Conservation (phyloP, 1,139 yeast species). For the Diutina ranongensis region DNA sequence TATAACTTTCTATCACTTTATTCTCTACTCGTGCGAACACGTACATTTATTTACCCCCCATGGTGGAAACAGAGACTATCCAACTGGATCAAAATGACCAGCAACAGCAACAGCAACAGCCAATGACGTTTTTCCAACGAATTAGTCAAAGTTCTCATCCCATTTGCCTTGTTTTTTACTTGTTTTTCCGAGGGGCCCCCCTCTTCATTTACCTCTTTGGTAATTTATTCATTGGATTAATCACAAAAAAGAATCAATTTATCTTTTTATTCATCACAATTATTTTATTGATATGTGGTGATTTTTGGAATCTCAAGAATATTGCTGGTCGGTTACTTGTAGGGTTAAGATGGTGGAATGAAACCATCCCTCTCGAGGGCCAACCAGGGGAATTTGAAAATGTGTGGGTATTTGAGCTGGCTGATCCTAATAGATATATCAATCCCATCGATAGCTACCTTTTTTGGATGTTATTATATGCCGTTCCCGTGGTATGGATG, state of each 20-base stretch:
- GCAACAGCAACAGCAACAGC: background rate
- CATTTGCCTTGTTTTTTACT: conserved; percentile 22
- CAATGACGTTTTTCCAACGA: background rate
- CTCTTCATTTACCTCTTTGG: conserved; percentile 2
- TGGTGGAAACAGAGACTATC: background rate
- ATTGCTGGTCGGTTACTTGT: conserved; percentile 83
- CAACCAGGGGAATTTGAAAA: conserved; percentile 40
- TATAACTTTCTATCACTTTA: background rate
- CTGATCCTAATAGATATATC: conserved; percentile 69
- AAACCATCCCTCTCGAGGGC: conserved; percentile 30
- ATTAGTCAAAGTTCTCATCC: conserved; percentile 51
- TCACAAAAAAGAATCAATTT: conserved; percentile 34
- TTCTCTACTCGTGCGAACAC: background rate
- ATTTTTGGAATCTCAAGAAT: conserved; percentile 90
- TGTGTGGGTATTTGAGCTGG: conserved; percentile 83
- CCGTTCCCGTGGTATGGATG: conserved; percentile 67
- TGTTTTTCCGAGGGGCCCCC: conserved; percentile 2
- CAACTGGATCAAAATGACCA: background rate
- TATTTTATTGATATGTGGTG: conserved; percentile 68
- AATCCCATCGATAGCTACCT: conserved; percentile 86
- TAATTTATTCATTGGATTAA: background rate
- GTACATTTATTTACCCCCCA: background rate
- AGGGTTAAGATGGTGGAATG: conserved; percentile 95
- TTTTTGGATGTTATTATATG: conserved; percentile 75
- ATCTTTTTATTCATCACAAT: conserved; percentile 71